Evolutionary conservation across 2,329 filamentous ascomycete species (phyloP), one percentile per base, ranked within the genome.

Genomic region (Fusarium redolens): DNA sequence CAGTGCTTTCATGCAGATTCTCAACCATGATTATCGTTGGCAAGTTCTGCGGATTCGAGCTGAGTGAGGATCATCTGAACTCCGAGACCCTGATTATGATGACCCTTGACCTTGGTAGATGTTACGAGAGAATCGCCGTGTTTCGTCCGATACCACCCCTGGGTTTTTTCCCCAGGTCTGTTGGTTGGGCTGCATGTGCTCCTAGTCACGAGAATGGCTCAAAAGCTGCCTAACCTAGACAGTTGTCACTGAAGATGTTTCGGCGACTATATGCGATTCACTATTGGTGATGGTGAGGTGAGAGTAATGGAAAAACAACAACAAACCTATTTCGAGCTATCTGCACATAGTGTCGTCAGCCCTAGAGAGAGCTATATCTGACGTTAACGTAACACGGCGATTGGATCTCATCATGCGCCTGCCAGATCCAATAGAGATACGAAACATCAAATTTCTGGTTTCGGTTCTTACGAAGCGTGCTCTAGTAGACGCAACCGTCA

Each of bases 371-470:
- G 57, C 44, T 66, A 40, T 52, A 61, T 57, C 57, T 72, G 55
- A 58, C 65, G 61, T 57, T 25, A 68, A 50, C 12, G 47, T 48
- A 13, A 61, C 48, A 60, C 45, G 30, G 44, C 60, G 48, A 72
- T 72, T 72, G 65, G 69, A 71, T 63, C 37, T 64, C 61, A 69
- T 55, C 37, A 69, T 72, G 58, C 71, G 56, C 72, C 56, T 37
- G 18, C 30, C 41, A 57, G 38, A 25, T 51, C 71, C 60, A 72
- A 65, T 69, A 37, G 33, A 55, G 43, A 52, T 17, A 61, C 48
- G 31, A 70, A 30, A 35, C 20, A 25, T 65, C 31, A 22, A 37
- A 37, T 40, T 48, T 40, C 56, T 72, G 57, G 61, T 48, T 45
- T 60, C 35, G 44, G 50, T n/a, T 59, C 38, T 30, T 51, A 47